phyloP scores from a whole-genome alignment of 495 filamentous ascomycete genomes.

The Annulohypoxylon moriforme region DNA sequence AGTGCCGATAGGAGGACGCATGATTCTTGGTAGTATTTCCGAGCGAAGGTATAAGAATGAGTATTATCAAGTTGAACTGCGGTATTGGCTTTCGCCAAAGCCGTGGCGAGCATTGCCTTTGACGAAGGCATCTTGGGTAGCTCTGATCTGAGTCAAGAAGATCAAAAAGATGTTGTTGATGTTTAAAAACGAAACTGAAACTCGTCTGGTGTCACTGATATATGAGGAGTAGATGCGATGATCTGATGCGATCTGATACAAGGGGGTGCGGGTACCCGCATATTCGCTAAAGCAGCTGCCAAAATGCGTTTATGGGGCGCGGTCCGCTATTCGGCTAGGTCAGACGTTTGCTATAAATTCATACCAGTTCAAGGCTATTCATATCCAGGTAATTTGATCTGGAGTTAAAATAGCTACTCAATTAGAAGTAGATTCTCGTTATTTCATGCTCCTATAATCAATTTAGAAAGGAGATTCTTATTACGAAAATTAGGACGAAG shows the following conservation, averaged over 20 bases:
- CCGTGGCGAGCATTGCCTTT: conserved; percentile 92
- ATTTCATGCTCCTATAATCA: not conserved
- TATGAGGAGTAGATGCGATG: conserved; percentile 34
- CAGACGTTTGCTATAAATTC: not conserved
- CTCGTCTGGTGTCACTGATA: conserved; percentile 25
- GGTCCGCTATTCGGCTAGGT: not conserved
- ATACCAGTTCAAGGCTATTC: not conserved
- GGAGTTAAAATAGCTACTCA: not conserved
- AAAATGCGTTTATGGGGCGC: conserved; percentile 28
- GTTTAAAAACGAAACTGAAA: conserved; percentile 25
- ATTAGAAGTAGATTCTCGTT: not conserved
- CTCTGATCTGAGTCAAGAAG: conserved; percentile 30
- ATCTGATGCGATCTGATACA: conserved; percentile 30
- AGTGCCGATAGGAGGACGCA: conserved; percentile 86
- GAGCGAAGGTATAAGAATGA: conserved; percentile 91
- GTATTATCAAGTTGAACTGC: conserved; percentile 95
- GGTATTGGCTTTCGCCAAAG: conserved; percentile 92
- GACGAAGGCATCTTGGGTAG: conserved; percentile 67
- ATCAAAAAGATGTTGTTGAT: not conserved
- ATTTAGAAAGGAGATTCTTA: not conserved
- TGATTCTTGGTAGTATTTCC: conserved; percentile 90
- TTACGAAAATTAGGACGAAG: not conserved
- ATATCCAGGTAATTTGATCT: not conserved
- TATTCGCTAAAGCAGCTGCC: conserved; percentile 29
- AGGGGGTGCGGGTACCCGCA: conserved; percentile 36